Base-by-base conservation (phyloP, 805 yeast species). In the Blastobotrys muscicola region DNA sequence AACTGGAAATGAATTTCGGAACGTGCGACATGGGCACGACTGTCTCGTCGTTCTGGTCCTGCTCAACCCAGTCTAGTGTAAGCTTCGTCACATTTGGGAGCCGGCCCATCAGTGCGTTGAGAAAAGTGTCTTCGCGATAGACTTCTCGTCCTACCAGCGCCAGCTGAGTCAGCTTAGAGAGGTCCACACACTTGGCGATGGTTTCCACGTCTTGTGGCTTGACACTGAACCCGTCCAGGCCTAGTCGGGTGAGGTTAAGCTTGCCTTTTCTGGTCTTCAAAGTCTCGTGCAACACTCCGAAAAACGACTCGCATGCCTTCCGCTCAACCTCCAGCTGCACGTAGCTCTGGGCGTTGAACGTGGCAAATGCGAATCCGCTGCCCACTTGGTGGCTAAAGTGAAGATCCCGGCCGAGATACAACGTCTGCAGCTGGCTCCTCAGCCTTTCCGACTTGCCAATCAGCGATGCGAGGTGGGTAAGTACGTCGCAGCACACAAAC, bases 281-380 rank as follows among this genome's bases (percentile, higher is more conserved):
- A 26, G 4, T 14, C 42, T 16, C 30, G 13, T 12, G 31, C n/a
- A 9, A 38, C 43, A 9, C 29, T 39, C 7, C 38, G 31, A 36
- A 36, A 33, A 35, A 39, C 35, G 13, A 34, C 32, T 5, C 10
- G 16, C 15, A 33, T 8, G 15, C 10, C 10, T 13, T 15, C 8
- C 10, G 15, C 36, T 13, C 15, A 7, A 33, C 16, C 15, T 8
- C 15, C 15, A 33, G 26, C 26, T 20, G 26, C 26, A 20, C 26
- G 26, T 20, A 20, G 26, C 26, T 20, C 26, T 20, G 26, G 26
- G 26, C 26, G 26, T 33, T 33, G 15, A 45, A 50, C 47, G 45
- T 52, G 42, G 42, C 52, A 46, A 57, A 57, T 10, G 57, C 50
- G 36, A 51, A 57, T 35, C 60, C 49, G 12, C 60, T 56, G 16